Evolutionary conservation across 2,329 filamentous ascomycete species (phyloP).

Genomic region (Hypoxylon sp.): DNA sequence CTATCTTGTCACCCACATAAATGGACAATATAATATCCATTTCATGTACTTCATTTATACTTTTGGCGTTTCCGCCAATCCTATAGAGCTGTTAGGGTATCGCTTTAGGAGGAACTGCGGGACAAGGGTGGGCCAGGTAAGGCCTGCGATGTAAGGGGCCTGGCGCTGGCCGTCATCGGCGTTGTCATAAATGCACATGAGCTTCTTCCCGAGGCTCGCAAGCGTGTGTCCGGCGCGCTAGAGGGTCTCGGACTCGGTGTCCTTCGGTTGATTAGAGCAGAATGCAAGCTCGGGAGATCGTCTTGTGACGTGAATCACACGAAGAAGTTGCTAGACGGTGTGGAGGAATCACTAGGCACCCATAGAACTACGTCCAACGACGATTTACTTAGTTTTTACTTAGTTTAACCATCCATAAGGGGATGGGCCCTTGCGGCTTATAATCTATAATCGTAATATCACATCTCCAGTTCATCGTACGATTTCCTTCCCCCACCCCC

Average conservation of each 20-base stretch:
- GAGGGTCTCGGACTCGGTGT: too few species aligned
- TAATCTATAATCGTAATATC: conserved; percentile 34
- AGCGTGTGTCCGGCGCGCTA: background rate
- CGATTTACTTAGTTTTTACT: background rate
- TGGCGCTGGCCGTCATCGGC: background rate
- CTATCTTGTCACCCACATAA: background rate
- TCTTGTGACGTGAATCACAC: background rate
- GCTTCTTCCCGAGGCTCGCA: background rate
- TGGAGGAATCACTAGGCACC: background rate
- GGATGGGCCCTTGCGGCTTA: conserved; percentile 9
- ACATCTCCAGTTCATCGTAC: conserved; percentile 7
- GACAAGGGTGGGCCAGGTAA: background rate
- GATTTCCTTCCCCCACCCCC: background rate
- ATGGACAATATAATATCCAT: background rate
- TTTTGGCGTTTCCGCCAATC: background rate
- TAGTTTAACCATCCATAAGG: background rate
- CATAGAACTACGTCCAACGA: background rate
- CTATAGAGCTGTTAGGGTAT: background rate
- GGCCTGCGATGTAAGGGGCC: background rate
- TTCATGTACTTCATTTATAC: background rate
- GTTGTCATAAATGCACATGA: background rate
- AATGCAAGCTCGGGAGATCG: background rate
- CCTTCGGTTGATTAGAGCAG: background rate
- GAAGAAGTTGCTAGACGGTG: background rate
- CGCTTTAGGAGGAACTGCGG: background rate